Conservation (phyloP, 495 filamentous ascomycete genomes). For the Lophium mytilinum region DNA sequence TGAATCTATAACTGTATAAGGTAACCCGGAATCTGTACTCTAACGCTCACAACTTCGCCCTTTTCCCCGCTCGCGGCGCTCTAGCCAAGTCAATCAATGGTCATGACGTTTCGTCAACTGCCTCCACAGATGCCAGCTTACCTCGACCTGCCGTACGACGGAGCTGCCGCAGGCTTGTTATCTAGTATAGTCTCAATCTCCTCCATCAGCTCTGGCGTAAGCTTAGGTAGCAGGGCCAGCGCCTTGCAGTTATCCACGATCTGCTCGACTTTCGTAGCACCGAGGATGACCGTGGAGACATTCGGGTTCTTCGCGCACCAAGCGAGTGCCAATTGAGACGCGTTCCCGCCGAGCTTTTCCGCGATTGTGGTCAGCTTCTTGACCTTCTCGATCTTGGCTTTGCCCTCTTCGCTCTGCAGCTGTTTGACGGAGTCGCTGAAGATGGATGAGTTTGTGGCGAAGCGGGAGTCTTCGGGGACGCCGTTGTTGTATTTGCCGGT, state of each 20-base stretch:
- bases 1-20: too few species aligned
- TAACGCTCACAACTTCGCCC: not conserved
- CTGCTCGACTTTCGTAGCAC: constrained; percentile 34
- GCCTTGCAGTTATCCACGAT: constrained; percentile 38
- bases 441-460: constrained; percentile 31
- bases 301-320: constrained; percentile 37
- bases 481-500: constrained; percentile 41
- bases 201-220: constrained; percentile 37
- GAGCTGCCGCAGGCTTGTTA: constrained; percentile 30
- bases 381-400: constrained; percentile 39
- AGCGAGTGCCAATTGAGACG: constrained; percentile 30
- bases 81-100: not conserved
- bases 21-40: too few species aligned
- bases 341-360: constrained; percentile 33
- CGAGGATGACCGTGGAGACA: constrained; percentile 38
- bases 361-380: constrained; percentile 34
- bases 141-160: not conserved
- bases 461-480: constrained; percentile 37
- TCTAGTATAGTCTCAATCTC: constrained; percentile 37
- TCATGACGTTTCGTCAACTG: not conserved
- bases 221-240: constrained; percentile 30
- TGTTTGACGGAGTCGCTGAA: constrained; percentile 25
- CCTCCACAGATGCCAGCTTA: not conserved
- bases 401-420: constrained; percentile 31
- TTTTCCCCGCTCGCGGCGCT: not conserved